Base-by-base conservation (phyloP, 345 rosid genomes). In the Arabis alpina region DNA sequence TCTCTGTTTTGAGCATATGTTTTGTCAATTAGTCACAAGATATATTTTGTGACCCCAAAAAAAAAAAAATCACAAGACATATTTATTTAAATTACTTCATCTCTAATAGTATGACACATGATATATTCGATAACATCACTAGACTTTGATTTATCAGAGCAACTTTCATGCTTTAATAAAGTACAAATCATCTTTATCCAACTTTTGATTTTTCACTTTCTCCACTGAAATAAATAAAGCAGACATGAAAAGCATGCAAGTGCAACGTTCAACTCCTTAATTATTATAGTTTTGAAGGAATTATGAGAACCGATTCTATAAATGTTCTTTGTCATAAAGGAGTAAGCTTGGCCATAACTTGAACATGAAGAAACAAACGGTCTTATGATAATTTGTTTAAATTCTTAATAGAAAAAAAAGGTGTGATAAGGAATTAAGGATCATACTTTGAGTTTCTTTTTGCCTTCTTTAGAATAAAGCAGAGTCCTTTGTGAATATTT, bases 401-500 rank as follows among this genome's bases (percentile, higher is more conserved):
- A 32, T 32, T 32, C 36, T 5, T 32, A 7, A 36, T 39, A 25
- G 13, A 28, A 23, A 59, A 24, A 53, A 54, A 42, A 37, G 32
- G 37, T 54, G 56, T 54, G 56, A 44, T 54, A 53, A 62, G 37
- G 40, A 57, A 6, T 27, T 14, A 25, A 67, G 50, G 32, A 74
- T 60, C 23, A 59, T 74, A 49, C 72, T 44, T 50, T 50, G 54
- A 51, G 54, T 23, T 60, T 60, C 73, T 62, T 75, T 74, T 68
- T 55, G 64, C 75, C 32, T 40, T 69, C 79, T 75, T 69, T 69
- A 55, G 70, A 75, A 69, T 75, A 75, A 75, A 75, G 75, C 65
- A 54, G 64, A 75, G 58, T 61, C 59, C 54, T 75, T 75, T 62
- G 69, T 61, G 65, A 68, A 75, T 68, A 63, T 68, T 54, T 75